Evolutionary conservation across 2,329 filamentous ascomycete genomes (phyloP).

Genomic region (Alternaria infectoria): DNA sequence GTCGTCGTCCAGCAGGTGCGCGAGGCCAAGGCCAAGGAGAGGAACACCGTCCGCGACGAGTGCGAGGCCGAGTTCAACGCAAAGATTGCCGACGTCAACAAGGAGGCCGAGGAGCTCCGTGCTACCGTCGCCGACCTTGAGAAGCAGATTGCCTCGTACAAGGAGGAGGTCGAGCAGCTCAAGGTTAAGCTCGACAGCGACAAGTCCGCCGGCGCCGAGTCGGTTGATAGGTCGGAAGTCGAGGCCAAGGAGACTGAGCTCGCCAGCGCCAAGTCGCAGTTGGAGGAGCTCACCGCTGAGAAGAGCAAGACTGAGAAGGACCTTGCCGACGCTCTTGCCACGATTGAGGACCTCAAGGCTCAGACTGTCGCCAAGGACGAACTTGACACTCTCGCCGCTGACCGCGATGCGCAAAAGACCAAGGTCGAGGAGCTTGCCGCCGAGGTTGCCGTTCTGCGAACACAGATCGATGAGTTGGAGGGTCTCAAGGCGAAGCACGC

Average conservation of each 20-base stretch:
- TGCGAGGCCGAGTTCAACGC: slow-evolving; percentile 41
- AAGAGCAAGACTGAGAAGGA: slow-evolving; percentile 22
- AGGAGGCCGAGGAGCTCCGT: slow-evolving; percentile 25
- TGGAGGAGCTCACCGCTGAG: slow-evolving; percentile 21
- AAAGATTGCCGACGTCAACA: slow-evolving; percentile 29
- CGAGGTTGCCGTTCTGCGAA: slow-evolving; percentile 29
- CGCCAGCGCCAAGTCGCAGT: slow-evolving; percentile 23
- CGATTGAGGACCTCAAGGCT: slow-evolving; percentile 28
- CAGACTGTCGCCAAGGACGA: slow-evolving; percentile 33
- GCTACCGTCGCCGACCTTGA: slow-evolving; percentile 31
- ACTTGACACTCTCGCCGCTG: slow-evolving; percentile 32
- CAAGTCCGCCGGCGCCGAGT: slow-evolving; percentile 22
- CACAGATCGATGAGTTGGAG: slow-evolving; percentile 30
- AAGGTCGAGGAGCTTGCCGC: slow-evolving; percentile 31
- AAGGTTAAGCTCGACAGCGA: slow-evolving; percentile 32
- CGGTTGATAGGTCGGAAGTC: slow-evolving; percentile 30
- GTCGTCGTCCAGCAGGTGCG: slow-evolving; percentile 51
- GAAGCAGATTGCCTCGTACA: slow-evolving; percentile 33
- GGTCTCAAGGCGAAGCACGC: slow-evolving; percentile 22
- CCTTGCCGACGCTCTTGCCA: slow-evolving; percentile 27
- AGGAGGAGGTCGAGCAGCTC: slow-evolving; percentile 39
- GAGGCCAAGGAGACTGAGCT: slow-evolving; percentile 39
- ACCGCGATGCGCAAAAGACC: slow-evolving; percentile 29
- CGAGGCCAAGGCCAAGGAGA: slow-evolving; percentile 48
- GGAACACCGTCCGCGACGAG: slow-evolving; percentile 44